Percentiles rank a stretch among this genome's conserved stretches.
Conservation (phyloP, 2,329 filamentous ascomycete genomes). For the Aspergillus costaricaensis region DNA sequence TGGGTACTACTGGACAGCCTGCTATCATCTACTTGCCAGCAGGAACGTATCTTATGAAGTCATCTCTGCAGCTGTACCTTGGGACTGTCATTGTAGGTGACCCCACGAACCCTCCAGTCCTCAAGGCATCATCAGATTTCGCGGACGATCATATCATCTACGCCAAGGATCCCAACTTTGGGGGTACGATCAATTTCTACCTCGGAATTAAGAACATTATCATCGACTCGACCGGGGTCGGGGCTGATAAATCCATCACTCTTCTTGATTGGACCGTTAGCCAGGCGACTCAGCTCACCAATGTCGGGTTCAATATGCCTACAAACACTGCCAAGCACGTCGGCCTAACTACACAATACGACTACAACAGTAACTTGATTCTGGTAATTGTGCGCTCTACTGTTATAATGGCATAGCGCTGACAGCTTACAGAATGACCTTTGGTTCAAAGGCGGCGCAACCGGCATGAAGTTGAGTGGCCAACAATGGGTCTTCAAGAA, state of each 20-base stretch:
- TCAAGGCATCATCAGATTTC: constrained; percentile 57
- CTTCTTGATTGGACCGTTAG: constrained; percentile 44
- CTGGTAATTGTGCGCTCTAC: constrained; percentile 26
- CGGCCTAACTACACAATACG: constrained; percentile 36
- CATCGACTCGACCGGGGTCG: constrained; percentile 38
- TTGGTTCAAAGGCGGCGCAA: constrained; percentile 30
- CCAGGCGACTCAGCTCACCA: constrained; percentile 43
- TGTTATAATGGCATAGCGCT: not conserved
- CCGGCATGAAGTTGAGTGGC: constrained; percentile 35
- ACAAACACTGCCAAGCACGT: constrained; percentile 33
- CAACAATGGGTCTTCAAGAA: constrained; percentile 48
- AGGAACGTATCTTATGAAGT: constrained; percentile 31
- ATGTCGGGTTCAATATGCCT: constrained; percentile 43
- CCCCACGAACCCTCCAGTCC: constrained; percentile 48
- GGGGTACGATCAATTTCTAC: constrained; percentile 39
- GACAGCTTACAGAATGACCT: constrained; percentile 25
- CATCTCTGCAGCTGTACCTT: constrained; percentile 29
- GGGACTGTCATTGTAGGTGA: constrained; percentile 44
- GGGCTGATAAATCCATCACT: constrained; percentile 29
- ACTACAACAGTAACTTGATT: constrained; percentile 31
- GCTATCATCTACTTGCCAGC: constrained; percentile 34
- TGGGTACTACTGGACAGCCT: constrained; percentile 35
- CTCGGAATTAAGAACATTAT: constrained; percentile 42
- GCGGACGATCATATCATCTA: constrained; percentile 58
- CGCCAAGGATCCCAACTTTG: constrained; percentile 41